These are phyloP conservation scores for Tulasnella sp. DNA, from an alignment of 768 basidiomycete species.

Conservation along the genomic window DNA sequence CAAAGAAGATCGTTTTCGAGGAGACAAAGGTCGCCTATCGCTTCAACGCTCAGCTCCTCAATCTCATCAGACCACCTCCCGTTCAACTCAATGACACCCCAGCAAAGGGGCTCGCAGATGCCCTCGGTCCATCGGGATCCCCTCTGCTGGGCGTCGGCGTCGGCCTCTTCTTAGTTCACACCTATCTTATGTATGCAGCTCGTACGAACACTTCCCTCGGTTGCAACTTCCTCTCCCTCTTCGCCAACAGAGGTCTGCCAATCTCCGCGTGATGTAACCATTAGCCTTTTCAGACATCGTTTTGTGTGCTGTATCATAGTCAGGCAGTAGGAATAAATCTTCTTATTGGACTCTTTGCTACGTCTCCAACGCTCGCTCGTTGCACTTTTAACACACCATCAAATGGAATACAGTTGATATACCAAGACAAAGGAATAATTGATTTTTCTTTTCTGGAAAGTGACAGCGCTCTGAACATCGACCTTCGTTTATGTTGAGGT, in stretches of 20 bases:
- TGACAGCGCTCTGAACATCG: neutral
- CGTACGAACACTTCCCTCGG: neutral
- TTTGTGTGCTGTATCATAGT: neutral
- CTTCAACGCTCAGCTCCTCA: slow-evolving; percentile 11
- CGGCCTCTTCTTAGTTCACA: neutral
- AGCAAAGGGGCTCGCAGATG: neutral
- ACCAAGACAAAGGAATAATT: neutral
- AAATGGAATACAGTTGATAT: neutral
- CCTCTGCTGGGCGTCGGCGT: neutral
- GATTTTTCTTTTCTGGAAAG: neutral
- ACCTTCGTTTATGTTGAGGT: neutral
- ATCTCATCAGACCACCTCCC: neutral
- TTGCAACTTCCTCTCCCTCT: slow-evolving; percentile 8
- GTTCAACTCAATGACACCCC: neutral
- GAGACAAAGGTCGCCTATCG: slow-evolving; percentile 15
- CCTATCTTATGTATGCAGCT: neutral
- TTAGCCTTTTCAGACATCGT: neutral
- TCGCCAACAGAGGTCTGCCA: neutral
- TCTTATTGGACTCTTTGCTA: neutral
- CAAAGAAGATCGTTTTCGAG: neutral
- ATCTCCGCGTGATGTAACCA: neutral
- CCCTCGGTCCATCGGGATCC: neutral
- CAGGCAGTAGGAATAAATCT: neutral
- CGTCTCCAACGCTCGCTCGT: neutral
- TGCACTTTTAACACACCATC: neutral